Conservation (phyloP, 495 filamentous ascomycete species). For the Penicillium silybi region DNA sequence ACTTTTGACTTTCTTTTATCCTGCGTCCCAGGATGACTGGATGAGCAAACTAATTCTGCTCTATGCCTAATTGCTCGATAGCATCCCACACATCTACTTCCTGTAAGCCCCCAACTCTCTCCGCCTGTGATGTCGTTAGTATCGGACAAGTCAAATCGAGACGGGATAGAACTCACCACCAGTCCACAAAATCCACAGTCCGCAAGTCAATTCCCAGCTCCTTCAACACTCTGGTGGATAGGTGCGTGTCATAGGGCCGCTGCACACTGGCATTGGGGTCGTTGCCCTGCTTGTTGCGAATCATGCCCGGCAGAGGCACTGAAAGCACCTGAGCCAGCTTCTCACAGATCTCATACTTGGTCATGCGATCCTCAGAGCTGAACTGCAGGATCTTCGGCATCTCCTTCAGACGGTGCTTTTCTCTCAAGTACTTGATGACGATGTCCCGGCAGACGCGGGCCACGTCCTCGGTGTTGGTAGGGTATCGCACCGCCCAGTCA, state of each 20-base stretch:
- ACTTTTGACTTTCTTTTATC: background rate
- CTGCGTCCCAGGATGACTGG: background rate
- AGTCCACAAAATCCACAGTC: slow-evolving; percentile 72
- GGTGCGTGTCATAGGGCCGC: slow-evolving; percentile 85
- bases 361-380: slow-evolving; percentile 79
- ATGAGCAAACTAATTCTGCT: background rate
- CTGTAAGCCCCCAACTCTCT: slow-evolving; percentile 36
- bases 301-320: slow-evolving; percentile 65
- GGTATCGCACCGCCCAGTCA: slow-evolving; percentile 81
- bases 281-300: slow-evolving; percentile 67
- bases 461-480: slow-evolving; percentile 84
- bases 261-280: slow-evolving; percentile 70
- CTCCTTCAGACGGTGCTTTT: slow-evolving; percentile 32
- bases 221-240: slow-evolving; percentile 71
- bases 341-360: slow-evolving; percentile 89
- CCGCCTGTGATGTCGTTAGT: slow-evolving; percentile 24
- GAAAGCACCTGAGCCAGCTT: slow-evolving; percentile 78
- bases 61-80: background rate
- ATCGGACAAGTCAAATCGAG: slow-evolving; percentile 4
- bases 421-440: slow-evolving; percentile 60
- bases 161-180: slow-evolving; percentile 63
- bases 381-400: slow-evolving; percentile 80
- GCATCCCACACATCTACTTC: slow-evolving; percentile 17
- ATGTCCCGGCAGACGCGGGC: slow-evolving; percentile 73
- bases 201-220: slow-evolving; percentile 73